Evolutionary conservation across 2,329 filamentous ascomycete genomes (phyloP), one percentile per base, ranked within the genome.

Genomic region (Neurospora sp.): DNA sequence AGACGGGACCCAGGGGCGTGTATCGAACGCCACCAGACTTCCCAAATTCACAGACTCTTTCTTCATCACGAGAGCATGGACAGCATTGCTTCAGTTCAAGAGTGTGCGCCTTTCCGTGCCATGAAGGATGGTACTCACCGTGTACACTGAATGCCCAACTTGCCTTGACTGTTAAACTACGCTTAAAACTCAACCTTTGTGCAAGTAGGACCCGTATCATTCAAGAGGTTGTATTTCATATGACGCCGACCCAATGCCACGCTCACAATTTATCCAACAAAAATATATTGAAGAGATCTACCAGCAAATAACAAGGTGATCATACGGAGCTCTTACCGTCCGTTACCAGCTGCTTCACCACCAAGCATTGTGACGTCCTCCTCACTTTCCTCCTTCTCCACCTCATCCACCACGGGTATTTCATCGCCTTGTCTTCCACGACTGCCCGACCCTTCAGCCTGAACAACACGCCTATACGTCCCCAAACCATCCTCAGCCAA

Each of bases 401-500:
- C 39, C 23, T 71, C 69, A 17, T 69, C 69, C 46, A 71, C 72
- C 11, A 57, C 69, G 15, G 23, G 62, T 37, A 66, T 41, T 23
- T 40, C 38, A 39, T 43, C 28, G 68, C 39, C 17, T 41, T 46
- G 17, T 69, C 66, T 28, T 28, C 11, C 19, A 28, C 19, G 19
- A 28, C 19, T 52, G 19, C 46, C 46, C 15, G 70, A 69, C 1
- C 67, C 71, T 17, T 74, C 71, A 40, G 71, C 74, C 69, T 73
- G 75, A 4, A 77, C 74, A n/a, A 80, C 71, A 11, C 77, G 75
- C 17, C 74, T 76, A 67, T 79, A 79, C 2, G 73, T 68, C n/a
- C 71, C 74, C 8, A 69, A 28, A 4, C 71, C 78, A 46, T 74
- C 77, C 38, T 76, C 77, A 19, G 67, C 68, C 15, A 67, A 52